Evolutionary conservation across 2,329 filamentous ascomycete genomes (phyloP).

Genomic region (Basipetospora sp.): DNA sequence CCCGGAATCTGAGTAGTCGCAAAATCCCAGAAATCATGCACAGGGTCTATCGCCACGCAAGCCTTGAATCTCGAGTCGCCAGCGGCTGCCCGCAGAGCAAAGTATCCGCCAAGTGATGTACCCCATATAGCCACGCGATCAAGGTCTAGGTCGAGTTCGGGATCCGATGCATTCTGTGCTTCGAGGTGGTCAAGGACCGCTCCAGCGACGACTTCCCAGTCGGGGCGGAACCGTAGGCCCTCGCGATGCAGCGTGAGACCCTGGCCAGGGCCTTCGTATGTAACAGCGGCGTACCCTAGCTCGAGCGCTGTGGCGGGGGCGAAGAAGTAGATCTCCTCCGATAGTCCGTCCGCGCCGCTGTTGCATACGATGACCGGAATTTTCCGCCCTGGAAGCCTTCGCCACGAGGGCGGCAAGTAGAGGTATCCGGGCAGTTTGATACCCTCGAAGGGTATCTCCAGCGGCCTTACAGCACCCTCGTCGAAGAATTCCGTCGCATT

Average conservation of each 20-base stretch:
- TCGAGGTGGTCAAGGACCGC: constrained; percentile 19
- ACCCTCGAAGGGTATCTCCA: constrained; percentile 25
- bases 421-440: constrained; percentile 22
- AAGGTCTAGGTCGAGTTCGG: constrained; percentile 20
- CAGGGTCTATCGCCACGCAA: constrained; percentile 20
- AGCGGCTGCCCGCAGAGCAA: constrained; percentile 25
- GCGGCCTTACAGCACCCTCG: constrained; percentile 13
- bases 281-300: constrained; percentile 28
- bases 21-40: constrained; percentile 15
- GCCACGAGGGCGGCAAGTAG: constrained; percentile 17
- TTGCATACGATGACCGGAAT: constrained; percentile 21
- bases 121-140: constrained; percentile 22
- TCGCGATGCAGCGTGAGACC: constrained; percentile 20
- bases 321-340: constrained; percentile 27
- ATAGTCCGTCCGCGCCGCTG: constrained; percentile 21
- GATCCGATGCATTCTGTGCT: constrained; percentile 7
- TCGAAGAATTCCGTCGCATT: constrained; percentile 10
- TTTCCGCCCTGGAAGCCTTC: constrained; percentile 13
- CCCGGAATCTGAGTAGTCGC: constrained; percentile 13
- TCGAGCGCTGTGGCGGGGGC: constrained; percentile 12
- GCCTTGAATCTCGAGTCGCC: constrained; percentile 28
- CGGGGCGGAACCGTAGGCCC: constrained; percentile 18
- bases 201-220: constrained; percentile 22
- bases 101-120: constrained; percentile 29
- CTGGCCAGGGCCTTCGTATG: constrained; percentile 32